Evolutionary conservation across 495 filamentous ascomycete species (phyloP), one percentile per base, ranked within the genome.

Genomic region (Penicillium waksmanii): DNA sequence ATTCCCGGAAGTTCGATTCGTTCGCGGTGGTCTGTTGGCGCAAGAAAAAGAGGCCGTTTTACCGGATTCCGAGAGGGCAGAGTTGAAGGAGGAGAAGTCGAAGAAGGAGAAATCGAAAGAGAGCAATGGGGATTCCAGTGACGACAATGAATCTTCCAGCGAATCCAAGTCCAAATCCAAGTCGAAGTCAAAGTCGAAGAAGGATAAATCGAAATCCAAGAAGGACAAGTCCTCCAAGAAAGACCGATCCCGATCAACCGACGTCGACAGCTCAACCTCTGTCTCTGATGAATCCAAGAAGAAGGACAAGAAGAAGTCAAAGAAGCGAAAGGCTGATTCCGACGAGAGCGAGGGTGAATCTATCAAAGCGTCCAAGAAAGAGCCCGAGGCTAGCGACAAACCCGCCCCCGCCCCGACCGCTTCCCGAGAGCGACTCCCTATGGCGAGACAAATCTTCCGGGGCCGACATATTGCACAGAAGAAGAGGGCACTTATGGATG

Each of bases 381-480:
- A 23, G 23, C 23, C 23, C 23, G 27, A 64, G n/a, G 51, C 58
- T 56, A 59, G 21, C 62, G 63, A 8, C 61, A 67, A 27, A 57
- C 18, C 62, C 64, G 51, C 46, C 40, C 31, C 72, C 33, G 51
- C 55, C 4, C 46, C 60, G 31, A 60, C 59, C 27, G 73, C 75
- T 8, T 72, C 79, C 47, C 70, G 71, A 50, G 75, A 82, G 36
- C 73, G 76, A 33, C 77, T 77, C 38, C 77, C 77, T 15, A 68
- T 75, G 33, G 82, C 77, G 23, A 81, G 88, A 52, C 86, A 89
- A 66, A 76, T 84, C 44, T 83, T 89, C 52, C 79, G 91, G 62
- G 79, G 85, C 52, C 80, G 89, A 48, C 87, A 90, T 66, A 93
- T 94, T 66, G 86, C 84, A 40, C 88, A 91, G 64, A 96, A 96